A percentile compares a stretch with the other conserved stretches of the same genome.
Evolutionary conservation across 805 yeast species (phyloP).

Genomic region (Candida golubevii): DNA sequence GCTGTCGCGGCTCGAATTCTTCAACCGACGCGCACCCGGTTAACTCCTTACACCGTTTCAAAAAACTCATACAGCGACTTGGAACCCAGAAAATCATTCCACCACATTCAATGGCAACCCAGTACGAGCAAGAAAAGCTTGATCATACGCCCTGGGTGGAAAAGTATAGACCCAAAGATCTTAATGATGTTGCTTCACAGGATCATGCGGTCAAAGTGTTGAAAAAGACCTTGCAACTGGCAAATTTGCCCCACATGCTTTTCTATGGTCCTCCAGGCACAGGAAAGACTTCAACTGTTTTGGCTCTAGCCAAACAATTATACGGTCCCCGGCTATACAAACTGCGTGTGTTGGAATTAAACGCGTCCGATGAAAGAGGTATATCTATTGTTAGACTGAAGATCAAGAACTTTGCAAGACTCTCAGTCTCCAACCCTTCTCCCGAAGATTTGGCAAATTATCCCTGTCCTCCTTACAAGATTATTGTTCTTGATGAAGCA

Average conservation of each 20-base stretch:
- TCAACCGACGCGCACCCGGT: too few relatives aligned
- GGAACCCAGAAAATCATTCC: neutral
- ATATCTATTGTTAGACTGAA: constrained; percentile 83
- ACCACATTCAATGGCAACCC: constrained; percentile 8
- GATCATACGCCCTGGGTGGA: constrained; percentile 87
- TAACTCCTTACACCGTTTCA: too few relatives aligned
- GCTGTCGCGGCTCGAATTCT: too few relatives aligned
- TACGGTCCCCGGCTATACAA: constrained; percentile 68
- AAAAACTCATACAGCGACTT: too few relatives aligned
- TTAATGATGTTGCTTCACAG: constrained; percentile 89
- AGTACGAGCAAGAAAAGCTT: constrained; percentile 38
- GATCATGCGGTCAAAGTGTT: constrained; percentile 83
- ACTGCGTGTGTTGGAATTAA: constrained; percentile 72
- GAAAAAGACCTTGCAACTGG: constrained; percentile 69
- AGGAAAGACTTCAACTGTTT: constrained; percentile 84
- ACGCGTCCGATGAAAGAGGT: constrained; percentile 91
- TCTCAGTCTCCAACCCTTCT: constrained; percentile 77
- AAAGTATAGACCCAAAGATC: constrained; percentile 76
- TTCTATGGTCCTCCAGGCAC: constrained; percentile 95
- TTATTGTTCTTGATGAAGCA: constrained; percentile 90
- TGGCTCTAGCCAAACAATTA: constrained; percentile 75
- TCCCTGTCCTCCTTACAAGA: constrained; percentile 96
- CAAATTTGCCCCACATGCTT: constrained; percentile 87
- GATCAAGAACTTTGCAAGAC: constrained; percentile 80
- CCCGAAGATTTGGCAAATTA: constrained; percentile 63